These are phyloP conservation scores for Neurospora pannonica DNA, from an alignment of 495 filamentous ascomycete species.

Conservation along the genomic window DNA sequence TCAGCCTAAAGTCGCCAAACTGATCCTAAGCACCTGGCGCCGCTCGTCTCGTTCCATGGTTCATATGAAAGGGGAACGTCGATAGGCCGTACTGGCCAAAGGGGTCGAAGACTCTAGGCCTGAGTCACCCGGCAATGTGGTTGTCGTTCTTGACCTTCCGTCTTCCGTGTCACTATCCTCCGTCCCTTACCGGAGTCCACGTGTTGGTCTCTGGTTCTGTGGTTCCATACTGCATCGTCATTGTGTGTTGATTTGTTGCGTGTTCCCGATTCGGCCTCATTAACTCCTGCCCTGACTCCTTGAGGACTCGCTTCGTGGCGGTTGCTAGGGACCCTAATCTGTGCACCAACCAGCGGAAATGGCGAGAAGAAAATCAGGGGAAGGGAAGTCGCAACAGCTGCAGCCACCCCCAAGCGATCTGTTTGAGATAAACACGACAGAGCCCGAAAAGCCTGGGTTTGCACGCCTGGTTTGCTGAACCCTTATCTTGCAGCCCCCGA, in stretches of 20 bases:
- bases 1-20: neutral
- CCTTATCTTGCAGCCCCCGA: neutral
- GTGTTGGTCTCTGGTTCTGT: neutral
- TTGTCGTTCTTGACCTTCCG: neutral
- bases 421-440: neutral
- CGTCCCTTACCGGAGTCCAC: neutral
- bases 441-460: neutral
- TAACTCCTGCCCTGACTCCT: neutral
- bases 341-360: neutral
- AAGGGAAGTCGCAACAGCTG: neutral
- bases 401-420: neutral
- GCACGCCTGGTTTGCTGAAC: neutral
- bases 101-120: neutral
- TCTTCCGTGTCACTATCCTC: neutral
- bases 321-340: neutral
- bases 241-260: neutral
- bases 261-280: neutral
- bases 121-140: neutral
- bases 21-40: neutral
- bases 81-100: neutral
- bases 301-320: neutral
- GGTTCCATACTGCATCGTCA: neutral
- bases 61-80: neutral
- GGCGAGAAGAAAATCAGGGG: neutral
- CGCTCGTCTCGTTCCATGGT: neutral